A percentile compares a stretch with the other conserved stretches of the same genome.
phyloP scores from a whole-genome alignment of 2,329 filamentous ascomycete genomes.

The Diplodia intermedia region DNA sequence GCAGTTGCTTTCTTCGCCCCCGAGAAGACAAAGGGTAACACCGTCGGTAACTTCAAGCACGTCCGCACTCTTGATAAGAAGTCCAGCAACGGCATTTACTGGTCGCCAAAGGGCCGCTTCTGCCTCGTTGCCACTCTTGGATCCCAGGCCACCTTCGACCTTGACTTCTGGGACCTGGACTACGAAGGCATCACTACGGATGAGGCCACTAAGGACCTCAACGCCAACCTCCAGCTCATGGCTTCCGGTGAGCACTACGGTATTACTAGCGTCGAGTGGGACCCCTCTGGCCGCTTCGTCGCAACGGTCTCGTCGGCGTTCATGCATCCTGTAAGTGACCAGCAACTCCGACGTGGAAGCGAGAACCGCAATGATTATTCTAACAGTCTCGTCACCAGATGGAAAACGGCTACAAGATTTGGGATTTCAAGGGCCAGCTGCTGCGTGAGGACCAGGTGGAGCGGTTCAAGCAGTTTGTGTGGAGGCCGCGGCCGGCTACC shows the following conservation, averaged over 20 bases:
- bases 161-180: slow-evolving; percentile 97
- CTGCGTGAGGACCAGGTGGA: slow-evolving; percentile 91
- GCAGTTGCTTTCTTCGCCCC: slow-evolving; percentile 95
- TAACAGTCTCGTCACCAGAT: slow-evolving; percentile 64
- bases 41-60: slow-evolving; percentile 93
- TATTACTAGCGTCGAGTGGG: slow-evolving; percentile 97
- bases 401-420: slow-evolving; percentile 99
- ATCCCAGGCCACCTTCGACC: slow-evolving; percentile 90
- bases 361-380: slow-evolving; percentile 2
- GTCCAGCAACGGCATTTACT: slow-evolving; percentile 99
- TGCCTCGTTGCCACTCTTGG: slow-evolving; percentile 92
- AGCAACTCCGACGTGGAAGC: background rate
- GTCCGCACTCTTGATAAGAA: slow-evolving; percentile 97
- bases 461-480: slow-evolving; percentile 97
- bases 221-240: slow-evolving; percentile 94
- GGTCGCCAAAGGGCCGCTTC: slow-evolving; percentile 94
- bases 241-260: slow-evolving; percentile 94
- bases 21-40: slow-evolving; percentile 85
- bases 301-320: slow-evolving; percentile 92
- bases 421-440: slow-evolving; percentile 91
- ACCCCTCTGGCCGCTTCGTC: slow-evolving; percentile 92
- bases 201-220: slow-evolving; percentile 95
- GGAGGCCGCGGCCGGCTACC: slow-evolving; percentile 90
- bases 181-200: slow-evolving; percentile 74
- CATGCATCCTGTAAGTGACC: slow-evolving; percentile 84